Conservation (phyloP, 345 rosid species). For the Gossypium ekmanianum region DNA sequence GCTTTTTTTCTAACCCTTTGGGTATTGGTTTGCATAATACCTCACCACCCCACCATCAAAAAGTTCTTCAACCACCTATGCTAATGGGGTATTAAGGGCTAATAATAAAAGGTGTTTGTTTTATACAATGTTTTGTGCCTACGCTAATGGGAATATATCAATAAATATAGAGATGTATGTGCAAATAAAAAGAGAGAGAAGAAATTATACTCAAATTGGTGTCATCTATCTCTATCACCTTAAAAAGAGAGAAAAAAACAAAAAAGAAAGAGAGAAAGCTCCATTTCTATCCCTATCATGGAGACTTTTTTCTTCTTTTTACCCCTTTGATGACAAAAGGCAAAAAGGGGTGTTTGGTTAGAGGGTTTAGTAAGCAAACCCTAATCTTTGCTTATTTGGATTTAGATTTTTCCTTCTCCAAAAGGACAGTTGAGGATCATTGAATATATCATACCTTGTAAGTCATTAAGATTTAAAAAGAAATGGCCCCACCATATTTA, state of each 20-base stretch:
- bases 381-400: slow-evolving; percentile 15
- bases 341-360: neutral
- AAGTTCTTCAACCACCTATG: no score
- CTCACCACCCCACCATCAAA: neutral
- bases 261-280: neutral
- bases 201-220: neutral
- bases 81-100: no score
- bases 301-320: neutral
- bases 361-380: slow-evolving; percentile 1
- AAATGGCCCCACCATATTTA: slow-evolving; percentile 20
- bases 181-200: neutral
- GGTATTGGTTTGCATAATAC: neutral
- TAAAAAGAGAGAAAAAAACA: neutral
- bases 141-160: neutral
- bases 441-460: neutral
- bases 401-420: slow-evolving; percentile 1
- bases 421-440: slow-evolving; percentile 13
- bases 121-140: neutral
- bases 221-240: neutral
- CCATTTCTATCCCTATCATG: slow-evolving; percentile 14
- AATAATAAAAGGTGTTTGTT: no score
- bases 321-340: neutral
- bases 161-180: neutral
- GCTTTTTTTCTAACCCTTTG: neutral
- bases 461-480: neutral